Evolutionary conservation across 2,329 filamentous ascomycete genomes (phyloP), one percentile per base, ranked within the genome.

Genomic region (Fonsecaea monophora): DNA sequence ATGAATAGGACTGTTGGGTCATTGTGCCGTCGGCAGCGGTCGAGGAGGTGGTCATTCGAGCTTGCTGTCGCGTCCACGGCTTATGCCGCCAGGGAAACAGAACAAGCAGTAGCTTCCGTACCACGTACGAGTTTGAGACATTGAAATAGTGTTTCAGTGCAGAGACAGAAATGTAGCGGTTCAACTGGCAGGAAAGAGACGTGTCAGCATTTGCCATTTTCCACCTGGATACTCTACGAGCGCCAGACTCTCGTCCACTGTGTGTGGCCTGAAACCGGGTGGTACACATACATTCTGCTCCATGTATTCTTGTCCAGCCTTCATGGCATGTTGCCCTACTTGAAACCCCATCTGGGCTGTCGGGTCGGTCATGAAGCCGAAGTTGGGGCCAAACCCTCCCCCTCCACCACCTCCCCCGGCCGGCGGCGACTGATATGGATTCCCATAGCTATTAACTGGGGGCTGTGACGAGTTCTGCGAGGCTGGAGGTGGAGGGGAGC

Each of bases 101-200:
- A 66, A 99, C 94, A 66, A 99, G 87, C 77, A 90, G 88, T 66
- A 99, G 86, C 81, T 99, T 99, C 81, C 90, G 92, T 77, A 96
- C 85, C 77, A 99, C 95, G 80, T 99, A 99, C 67, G 88, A 91
- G 84, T 99, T 99, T 72, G 94, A 96, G 71, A 99, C 95, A 81
- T 98, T 97, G 84, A 99, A 99, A 85, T 98, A 99, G 82, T 97
- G 95, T 81, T 99, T 99, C 53, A 99, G 86, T 18, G 92, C 92
- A 13, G 91, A 90, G 73, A 98, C 91, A 76, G 94, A 97, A 80
- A 99, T 89, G 81, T 94, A 97, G 79, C 89, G 87, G 74, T 89
- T 90, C 74, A 92, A 83, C 89, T 91, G 66, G 58, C 21, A 9
- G 10, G 21, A 9, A 40, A 35, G 18, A 53, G 68, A 42, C 4